Conservation (phyloP, 2,329 filamentous ascomycete genomes). For the Neofusicoccum laricinum region DNA sequence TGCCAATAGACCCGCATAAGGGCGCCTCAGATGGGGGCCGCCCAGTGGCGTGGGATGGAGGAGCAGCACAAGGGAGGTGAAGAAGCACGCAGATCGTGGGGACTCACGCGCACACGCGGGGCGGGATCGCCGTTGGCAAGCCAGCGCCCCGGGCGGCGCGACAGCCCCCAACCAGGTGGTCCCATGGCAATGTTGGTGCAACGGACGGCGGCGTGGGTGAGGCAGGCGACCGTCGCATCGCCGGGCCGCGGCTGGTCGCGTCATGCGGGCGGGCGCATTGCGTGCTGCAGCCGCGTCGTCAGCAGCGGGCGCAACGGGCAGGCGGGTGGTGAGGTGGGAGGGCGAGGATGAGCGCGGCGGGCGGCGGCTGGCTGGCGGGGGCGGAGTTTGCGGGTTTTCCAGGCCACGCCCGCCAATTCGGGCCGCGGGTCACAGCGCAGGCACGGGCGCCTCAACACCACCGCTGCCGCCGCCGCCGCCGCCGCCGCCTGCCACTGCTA, state of each 20-base stretch:
- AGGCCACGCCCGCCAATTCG: neutral
- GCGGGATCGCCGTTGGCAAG: conserved; percentile 6
- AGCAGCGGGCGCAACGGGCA: neutral
- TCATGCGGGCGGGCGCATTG: neutral
- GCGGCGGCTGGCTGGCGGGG: neutral
- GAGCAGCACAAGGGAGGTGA: conserved; percentile 2
- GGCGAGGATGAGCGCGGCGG: neutral
- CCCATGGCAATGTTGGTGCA: neutral
- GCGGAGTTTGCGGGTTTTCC: too few species aligned
- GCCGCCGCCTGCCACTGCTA: neutral
- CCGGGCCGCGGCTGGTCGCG: neutral
- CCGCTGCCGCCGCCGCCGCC: neutral
- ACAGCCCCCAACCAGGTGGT: neutral
- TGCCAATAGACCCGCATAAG: conserved; percentile 11
- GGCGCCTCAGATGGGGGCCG: neutral
- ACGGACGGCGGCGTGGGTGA: neutral
- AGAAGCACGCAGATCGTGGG: neutral
- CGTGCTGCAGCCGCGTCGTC: neutral
- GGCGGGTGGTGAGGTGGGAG: neutral
- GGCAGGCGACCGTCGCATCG: neutral
- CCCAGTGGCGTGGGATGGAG: neutral
- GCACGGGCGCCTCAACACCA: neutral
- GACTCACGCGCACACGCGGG: conserved; percentile 8
- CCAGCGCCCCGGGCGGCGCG: conserved; percentile 1
- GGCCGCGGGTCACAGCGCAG: neutral